phyloP scores from a whole-genome alignment of 371 early-diverging fungal species.

The Smittium culicis region DNA sequence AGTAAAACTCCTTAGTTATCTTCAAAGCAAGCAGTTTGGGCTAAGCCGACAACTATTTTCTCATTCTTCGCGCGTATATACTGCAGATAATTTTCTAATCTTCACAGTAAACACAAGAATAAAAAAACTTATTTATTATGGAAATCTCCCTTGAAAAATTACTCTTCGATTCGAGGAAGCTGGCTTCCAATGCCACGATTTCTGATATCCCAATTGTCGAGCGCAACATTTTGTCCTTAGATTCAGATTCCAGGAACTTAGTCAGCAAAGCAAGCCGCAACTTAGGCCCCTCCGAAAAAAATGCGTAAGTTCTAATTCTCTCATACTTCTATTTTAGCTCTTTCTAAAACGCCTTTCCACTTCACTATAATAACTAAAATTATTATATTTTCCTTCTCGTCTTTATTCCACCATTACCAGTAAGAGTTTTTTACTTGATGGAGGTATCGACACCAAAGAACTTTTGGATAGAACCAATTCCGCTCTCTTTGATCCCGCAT shows the following conservation, averaged over 20 bases:
- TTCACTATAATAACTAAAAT: too few species aligned
- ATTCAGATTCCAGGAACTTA: constrained; percentile 53
- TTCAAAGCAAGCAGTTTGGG: too few species aligned
- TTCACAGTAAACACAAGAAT: too few species aligned
- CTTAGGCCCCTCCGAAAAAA: constrained; percentile 33
- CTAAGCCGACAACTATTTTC: background rate
- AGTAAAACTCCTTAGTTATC: too few species aligned
- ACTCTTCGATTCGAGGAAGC: constrained; percentile 48
- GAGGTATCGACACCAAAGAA: constrained; percentile 55
- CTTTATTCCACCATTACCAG: constrained; percentile 21
- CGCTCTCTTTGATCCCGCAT: constrained; percentile 47
- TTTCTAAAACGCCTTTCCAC: too few species aligned
- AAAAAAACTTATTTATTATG: too few species aligned
- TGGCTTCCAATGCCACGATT: constrained; percentile 47
- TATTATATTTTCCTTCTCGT: too few species aligned
- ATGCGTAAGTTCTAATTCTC: constrained; percentile 32
- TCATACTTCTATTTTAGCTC: too few species aligned
- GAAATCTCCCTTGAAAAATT: constrained; percentile 25
- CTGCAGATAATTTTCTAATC: too few species aligned
- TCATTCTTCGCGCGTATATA: too few species aligned
- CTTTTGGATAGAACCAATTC: constrained; percentile 39
- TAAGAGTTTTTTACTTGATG: constrained; percentile 14
- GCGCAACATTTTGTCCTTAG: constrained; percentile 62
- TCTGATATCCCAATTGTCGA: constrained; percentile 47
- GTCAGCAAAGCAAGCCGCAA: constrained; percentile 36